Evolutionary conservation across 192 early-diverging fungal genomes (phyloP).

Genomic region (Backusella sp.): DNA sequence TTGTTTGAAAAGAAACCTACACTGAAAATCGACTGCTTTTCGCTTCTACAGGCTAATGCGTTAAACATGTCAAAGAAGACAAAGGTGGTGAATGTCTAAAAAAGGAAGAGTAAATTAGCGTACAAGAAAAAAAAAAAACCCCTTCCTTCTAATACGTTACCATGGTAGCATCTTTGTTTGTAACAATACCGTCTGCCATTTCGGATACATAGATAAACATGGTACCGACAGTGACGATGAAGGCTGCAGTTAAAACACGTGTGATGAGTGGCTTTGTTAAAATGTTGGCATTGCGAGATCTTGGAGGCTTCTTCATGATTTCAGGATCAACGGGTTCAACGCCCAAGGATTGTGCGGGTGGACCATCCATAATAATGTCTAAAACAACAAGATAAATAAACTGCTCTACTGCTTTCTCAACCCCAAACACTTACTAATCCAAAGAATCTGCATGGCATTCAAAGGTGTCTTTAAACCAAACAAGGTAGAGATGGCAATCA

Average conservation of each 20-base stretch:
- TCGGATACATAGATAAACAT: conserved; percentile 78
- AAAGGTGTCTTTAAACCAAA: conserved; percentile 87
- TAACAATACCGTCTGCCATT: conserved; percentile 70
- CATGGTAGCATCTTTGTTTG: conserved; percentile 85
- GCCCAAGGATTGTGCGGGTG: conserved; percentile 95
- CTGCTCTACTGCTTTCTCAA: no score
- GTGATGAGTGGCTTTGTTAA: conserved; percentile 68
- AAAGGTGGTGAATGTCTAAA: conserved; percentile 93
- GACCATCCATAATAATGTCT: conserved; percentile 99
- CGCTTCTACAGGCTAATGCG: conserved; percentile 86
- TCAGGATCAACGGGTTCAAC: conserved; percentile 93
- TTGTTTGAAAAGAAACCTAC: conserved; percentile 86
- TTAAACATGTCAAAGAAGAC: conserved; percentile 98
- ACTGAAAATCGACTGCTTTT: conserved; percentile 74
- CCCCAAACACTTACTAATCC: conserved; percentile 80
- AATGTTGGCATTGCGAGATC: conserved; percentile 75
- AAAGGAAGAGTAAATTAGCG: neutral
- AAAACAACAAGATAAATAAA: neutral
- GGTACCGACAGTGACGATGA: conserved; percentile 82
- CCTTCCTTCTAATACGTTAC: conserved; percentile 42
- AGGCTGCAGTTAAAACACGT: conserved; percentile 77
- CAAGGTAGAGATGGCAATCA: conserved; percentile 86
- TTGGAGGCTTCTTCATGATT: conserved; percentile 87
- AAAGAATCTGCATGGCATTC: conserved; percentile 98
- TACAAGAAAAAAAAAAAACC: neutral